Base-by-base conservation (phyloP, 2,329 filamentous ascomycete genomes). In the Knoxdaviesia capensis region DNA sequence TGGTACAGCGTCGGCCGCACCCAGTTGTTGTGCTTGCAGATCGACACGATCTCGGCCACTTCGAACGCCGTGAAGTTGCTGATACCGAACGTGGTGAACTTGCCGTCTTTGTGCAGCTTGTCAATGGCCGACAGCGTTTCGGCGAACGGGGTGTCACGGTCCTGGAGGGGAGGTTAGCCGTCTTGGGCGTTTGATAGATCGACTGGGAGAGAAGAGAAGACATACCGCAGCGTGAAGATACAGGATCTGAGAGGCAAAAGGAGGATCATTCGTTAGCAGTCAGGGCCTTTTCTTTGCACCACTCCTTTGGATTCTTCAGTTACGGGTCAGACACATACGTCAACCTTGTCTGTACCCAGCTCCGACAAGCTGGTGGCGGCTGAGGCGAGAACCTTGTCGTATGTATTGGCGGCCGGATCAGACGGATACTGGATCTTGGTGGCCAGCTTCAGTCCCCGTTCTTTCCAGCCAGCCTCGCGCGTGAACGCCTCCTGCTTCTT, bases 11-110 rank as follows among this genome's bases (percentile, higher is more conserved):
- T 85, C 1, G 85, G 85, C 35, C 78, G 71, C 10, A 92, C 80
- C 82, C 82, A 92, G 46, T 73, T 72, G 52, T 82, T 77, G 59
- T 80, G 74, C 51, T 79, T 79, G 65, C 81, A 88, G 35, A 76
- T 78, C 57, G 84, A 71, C 44, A 80, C 79, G 7, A 92, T 72
- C 60, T 94, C 86, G 0, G 85, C 85, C 7, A 94, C 81, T 56
- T 94, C 86, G 54, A 80, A 90, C 0, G 85, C 78, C 0, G 85
- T 82, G 56, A 77, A 94, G 61, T 94, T 94, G 51, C 74, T 81
- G 45, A 94, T 60, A 2, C 84, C 86, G 8, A 94, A 63, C 41
- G 73, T 70, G 20, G 84, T 74, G 53, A 94, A 93, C 56, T 88
- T 90, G 46, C 85, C 84, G 44, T 80, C 72, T 59, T 85, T 83